Evolutionary conservation across 495 filamentous ascomycete species (phyloP).

Genomic region (Xylaria acuta): DNA sequence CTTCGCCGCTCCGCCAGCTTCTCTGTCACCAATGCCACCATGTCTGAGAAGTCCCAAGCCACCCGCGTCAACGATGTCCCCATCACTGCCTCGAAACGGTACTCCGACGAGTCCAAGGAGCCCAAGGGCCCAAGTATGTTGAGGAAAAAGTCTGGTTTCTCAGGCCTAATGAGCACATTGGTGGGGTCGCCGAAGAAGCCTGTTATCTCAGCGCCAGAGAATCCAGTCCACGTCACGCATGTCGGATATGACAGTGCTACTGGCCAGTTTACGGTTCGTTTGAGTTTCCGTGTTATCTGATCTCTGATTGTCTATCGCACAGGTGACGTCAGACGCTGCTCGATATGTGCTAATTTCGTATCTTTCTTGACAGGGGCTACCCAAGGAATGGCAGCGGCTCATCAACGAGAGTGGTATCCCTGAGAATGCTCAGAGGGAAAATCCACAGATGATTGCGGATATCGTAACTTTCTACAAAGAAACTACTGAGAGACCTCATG

Average conservation of each 20-base stretch:
- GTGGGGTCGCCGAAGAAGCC: conserved; percentile 88
- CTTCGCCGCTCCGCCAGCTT: conserved; percentile 85
- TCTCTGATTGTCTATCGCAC: conserved; percentile 20
- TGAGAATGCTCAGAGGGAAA: conserved; percentile 92
- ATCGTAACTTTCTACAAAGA: conserved; percentile 97
- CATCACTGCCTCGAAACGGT: conserved; percentile 71
- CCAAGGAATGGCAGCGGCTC: conserved; percentile 96
- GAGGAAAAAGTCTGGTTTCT: conserved; percentile 93
- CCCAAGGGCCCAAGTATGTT: conserved; percentile 61
- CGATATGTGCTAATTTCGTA: conserved; percentile 33
- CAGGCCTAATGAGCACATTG: conserved; percentile 91
- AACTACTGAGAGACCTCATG: conserved; percentile 76
- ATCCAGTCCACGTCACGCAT: conserved; percentile 97
- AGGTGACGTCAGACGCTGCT: conserved; percentile 29
- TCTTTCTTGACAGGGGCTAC: conserved; percentile 70
- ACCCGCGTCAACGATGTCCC: conserved; percentile 63
- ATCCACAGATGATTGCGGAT: conserved; percentile 92
- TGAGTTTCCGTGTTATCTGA: conserved; percentile 2
- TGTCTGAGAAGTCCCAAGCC: conserved; percentile 56
- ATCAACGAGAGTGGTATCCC: conserved; percentile 96
- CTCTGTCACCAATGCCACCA: conserved; percentile 59
- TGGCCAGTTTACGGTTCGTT: conserved; percentile 91
- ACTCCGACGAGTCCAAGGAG: conserved; percentile 81
- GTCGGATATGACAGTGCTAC: conserved; percentile 97
- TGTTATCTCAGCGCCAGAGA: conserved; percentile 93